Evolutionary conservation across 352 stramenopile genomes (phyloP).

Genomic region (Globisporangium echinulatum): DNA sequence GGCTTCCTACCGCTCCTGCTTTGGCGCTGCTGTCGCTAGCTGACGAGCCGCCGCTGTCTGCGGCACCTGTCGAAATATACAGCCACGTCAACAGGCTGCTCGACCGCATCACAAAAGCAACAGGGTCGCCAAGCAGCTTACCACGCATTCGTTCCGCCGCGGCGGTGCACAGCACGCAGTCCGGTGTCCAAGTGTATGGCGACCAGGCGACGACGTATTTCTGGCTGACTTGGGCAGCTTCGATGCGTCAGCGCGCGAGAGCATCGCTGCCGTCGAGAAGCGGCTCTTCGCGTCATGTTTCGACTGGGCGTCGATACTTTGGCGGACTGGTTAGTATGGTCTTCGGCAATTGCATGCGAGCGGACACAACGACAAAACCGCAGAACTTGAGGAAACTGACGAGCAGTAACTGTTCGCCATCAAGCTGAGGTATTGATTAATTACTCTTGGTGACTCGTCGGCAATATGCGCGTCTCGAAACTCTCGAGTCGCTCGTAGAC

Average conservation of each 20-base stretch:
- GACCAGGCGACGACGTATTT: background rate
- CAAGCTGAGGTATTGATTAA: background rate
- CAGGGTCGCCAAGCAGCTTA: background rate
- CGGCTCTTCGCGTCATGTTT: constrained; percentile 1
- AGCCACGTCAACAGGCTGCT: constrained; percentile 4
- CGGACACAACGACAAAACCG: background rate
- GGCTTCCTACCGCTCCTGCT: background rate
- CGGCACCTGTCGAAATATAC: background rate
- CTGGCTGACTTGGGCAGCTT: background rate
- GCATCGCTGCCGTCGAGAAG: background rate
- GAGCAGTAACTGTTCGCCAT: background rate
- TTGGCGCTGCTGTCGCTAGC: background rate
- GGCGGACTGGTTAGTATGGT: background rate
- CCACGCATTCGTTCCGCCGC: background rate
- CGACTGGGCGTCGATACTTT: background rate
- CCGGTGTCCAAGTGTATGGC: background rate
- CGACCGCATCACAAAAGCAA: background rate
- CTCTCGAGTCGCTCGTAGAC: background rate
- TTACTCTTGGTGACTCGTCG: background rate
- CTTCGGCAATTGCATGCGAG: background rate
- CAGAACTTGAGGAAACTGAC: background rate
- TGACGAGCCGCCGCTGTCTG: background rate
- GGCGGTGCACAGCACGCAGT: background rate
- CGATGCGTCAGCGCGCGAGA: background rate
- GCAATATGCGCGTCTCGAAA: background rate